Conservation (phyloP, 2,329 filamentous ascomycete genomes). For the Emergomyces pasteurianus region DNA sequence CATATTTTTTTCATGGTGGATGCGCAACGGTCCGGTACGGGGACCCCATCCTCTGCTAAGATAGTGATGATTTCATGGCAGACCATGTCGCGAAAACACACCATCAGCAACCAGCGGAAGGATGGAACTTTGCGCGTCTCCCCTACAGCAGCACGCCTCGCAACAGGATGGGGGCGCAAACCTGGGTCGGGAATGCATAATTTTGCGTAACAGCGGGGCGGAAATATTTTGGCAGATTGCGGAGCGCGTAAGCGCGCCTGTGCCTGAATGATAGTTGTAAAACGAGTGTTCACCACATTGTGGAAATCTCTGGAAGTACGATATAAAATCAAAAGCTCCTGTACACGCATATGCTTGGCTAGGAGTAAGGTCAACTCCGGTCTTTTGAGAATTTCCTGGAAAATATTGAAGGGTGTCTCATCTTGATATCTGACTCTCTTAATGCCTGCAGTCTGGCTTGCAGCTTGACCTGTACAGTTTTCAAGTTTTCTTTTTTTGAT, state of each 20-base stretch:
- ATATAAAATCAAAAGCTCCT: conserved; percentile 53
- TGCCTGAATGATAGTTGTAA: conserved; percentile 46
- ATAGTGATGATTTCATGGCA: conserved; percentile 51
- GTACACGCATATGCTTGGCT: conserved; percentile 41
- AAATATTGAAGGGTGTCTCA: conserved; percentile 6
- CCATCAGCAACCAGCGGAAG: conserved; percentile 57
- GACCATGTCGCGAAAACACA: conserved; percentile 45
- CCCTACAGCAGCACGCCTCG: conserved; percentile 18
- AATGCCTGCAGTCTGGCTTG: not conserved
- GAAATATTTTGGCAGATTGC: conserved; percentile 46
- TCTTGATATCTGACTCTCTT: not conserved
- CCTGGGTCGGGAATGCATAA: conserved; percentile 51
- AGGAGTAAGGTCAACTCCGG: conserved; percentile 45
- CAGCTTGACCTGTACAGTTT: not conserved
- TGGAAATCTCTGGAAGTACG: conserved; percentile 53
- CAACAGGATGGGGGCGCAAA: conserved; percentile 28
- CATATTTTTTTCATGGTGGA: conserved; percentile 53
- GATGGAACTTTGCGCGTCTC: conserved; percentile 45
- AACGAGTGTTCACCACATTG: conserved; percentile 45
- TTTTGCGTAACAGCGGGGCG: conserved; percentile 46
- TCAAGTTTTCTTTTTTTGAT: not conserved
- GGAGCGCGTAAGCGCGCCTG: conserved; percentile 45
- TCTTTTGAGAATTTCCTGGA: conserved; percentile 9
- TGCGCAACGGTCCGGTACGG: conserved; percentile 39
- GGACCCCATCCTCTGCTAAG: conserved; percentile 47